Evolutionary conservation across 352 stramenopile species (phyloP).

Genomic region (Phytophthora sojae): DNA sequence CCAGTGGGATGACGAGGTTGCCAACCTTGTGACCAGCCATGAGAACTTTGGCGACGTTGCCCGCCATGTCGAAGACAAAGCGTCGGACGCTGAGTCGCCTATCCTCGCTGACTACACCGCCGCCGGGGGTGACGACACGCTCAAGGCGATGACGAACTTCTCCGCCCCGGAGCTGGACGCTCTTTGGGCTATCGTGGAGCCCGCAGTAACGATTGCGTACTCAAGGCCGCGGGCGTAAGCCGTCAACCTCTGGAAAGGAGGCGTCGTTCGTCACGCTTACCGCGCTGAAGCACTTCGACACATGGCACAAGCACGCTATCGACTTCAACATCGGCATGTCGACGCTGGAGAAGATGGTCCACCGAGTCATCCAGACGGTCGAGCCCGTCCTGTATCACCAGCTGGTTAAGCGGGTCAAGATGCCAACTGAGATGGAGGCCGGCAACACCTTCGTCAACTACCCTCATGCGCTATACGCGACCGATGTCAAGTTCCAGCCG

Average conservation of each 20-base stretch:
- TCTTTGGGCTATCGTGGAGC: too few species aligned
- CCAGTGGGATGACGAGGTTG: conserved; percentile 7
- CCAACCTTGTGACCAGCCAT: conserved; percentile 16
- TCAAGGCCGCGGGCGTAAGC: too few species aligned
- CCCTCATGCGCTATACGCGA: neutral
- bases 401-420: neutral
- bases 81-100: too few species aligned
- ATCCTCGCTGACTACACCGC: too few species aligned
- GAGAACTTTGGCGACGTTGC: conserved; percentile 19
- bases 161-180: too few species aligned
- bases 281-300: too few species aligned
- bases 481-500: neutral
- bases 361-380: too few species aligned
- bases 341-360: conserved; percentile 7
- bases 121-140: conserved; percentile 8
- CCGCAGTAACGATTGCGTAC: too few species aligned
- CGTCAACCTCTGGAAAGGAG: too few species aligned
- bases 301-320: conserved; percentile 7
- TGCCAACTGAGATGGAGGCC: neutral
- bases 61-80: conserved; percentile 14
- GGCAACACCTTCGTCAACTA: neutral
- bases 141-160: conserved; percentile 3
- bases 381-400: neutral
- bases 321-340: conserved; percentile 1
- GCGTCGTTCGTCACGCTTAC: too few species aligned